Conservation (phyloP, 1,284 basidiomycete species). For the Tylopilus sp. region DNA sequence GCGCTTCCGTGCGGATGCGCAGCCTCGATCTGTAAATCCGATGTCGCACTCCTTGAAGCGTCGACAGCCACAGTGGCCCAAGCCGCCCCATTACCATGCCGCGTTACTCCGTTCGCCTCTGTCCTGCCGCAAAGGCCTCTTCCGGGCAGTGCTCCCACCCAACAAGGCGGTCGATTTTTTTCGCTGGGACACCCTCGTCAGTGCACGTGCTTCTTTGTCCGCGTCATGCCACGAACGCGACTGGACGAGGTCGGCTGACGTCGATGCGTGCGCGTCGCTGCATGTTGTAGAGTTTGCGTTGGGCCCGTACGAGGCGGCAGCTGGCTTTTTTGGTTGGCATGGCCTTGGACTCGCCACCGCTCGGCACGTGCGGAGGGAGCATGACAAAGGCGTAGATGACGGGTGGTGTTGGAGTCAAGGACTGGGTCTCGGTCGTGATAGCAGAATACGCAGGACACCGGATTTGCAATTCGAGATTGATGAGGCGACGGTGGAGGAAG, state of each 20-base stretch:
- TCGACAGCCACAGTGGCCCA: constrained; percentile 21
- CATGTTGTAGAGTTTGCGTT: constrained; percentile 23
- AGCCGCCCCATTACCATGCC: constrained; percentile 33
- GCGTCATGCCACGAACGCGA: neutral
- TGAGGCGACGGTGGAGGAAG: constrained; percentile 26
- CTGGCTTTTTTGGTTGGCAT: constrained; percentile 31
- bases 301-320: constrained; percentile 25
- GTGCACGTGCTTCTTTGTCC: constrained; percentile 3
- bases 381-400: neutral
- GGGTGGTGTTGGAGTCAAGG: neutral
- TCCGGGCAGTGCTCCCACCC: constrained; percentile 22
- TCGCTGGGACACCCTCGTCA: constrained; percentile 18
- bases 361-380: neutral
- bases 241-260: neutral
- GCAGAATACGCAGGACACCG: neutral
- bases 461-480: constrained; percentile 16
- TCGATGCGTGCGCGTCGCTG: constrained; percentile 2
- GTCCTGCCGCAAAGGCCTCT: constrained; percentile 28
- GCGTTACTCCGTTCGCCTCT: constrained; percentile 30
- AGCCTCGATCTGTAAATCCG: constrained; percentile 10
- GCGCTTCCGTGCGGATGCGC: neutral
- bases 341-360: constrained; percentile 20
- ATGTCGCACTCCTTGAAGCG: constrained; percentile 13
- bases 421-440: neutral
- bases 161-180: constrained; percentile 27